Evolutionary conservation across 2,329 filamentous ascomycete genomes (phyloP).

Genomic region (Aspergillus sp.): DNA sequence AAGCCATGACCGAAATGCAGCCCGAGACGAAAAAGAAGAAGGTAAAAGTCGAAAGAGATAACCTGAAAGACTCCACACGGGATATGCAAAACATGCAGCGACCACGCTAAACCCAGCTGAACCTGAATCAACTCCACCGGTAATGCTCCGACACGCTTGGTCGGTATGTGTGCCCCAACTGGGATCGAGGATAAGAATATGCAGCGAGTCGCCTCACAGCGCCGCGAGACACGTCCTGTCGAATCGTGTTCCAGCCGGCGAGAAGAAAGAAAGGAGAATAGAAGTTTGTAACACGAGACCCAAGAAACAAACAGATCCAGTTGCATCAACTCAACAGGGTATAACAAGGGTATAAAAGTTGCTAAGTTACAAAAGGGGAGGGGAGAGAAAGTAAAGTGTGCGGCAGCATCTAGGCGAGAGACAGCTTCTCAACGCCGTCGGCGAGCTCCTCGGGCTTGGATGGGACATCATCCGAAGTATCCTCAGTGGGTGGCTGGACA

Average conservation of each 20-base stretch:
- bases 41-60: neutral
- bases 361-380: neutral
- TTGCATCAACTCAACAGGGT: neutral
- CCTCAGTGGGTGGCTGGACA: neutral
- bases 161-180: neutral
- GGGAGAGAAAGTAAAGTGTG: neutral
- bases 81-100: conserved; percentile 5
- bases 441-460: neutral
- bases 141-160: conserved; percentile 10
- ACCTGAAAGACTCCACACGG: neutral
- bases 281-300: neutral
- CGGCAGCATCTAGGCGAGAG: neutral
- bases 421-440: neutral
- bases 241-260: neutral
- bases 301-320: neutral
- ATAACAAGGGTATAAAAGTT: conserved; percentile 1
- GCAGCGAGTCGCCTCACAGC: too few relatives aligned
- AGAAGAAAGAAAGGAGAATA: neutral
- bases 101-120: conserved; percentile 6
- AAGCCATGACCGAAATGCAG: neutral
- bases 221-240: too few relatives aligned
- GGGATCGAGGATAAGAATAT: too few relatives aligned
- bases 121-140: conserved; percentile 11
- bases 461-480: neutral
- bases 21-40: neutral